phyloP scores from a whole-genome alignment of 164 flowering plant genomes.

The Dillenia turbinata region DNA sequence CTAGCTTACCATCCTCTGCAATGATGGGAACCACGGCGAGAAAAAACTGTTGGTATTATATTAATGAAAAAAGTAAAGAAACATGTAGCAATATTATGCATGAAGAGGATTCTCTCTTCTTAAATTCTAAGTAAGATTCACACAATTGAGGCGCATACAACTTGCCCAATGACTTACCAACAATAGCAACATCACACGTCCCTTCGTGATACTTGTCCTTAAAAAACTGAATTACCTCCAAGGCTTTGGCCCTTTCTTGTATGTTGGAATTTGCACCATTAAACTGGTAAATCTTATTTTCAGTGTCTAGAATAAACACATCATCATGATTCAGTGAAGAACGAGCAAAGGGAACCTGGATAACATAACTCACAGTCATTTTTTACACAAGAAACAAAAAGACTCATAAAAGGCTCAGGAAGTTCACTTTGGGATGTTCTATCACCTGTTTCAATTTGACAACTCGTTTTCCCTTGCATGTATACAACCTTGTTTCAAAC shows the following conservation, averaged over 20 bases:
- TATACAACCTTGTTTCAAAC: slow-evolving; percentile 84
- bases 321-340: slow-evolving; percentile 97
- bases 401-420: background rate
- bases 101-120: too few relatives aligned
- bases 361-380: slow-evolving; percentile 13
- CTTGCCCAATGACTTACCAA: slow-evolving; percentile 53
- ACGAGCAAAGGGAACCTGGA: slow-evolving; percentile 92
- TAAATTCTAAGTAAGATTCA: too few relatives aligned
- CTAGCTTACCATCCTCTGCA: slow-evolving; percentile 93
- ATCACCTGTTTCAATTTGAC: slow-evolving; percentile 88
- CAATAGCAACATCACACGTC: slow-evolving; percentile 84
- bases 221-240: slow-evolving; percentile 91
- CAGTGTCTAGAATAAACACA: slow-evolving; percentile 90
- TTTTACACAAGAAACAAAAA: background rate
- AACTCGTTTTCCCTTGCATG: slow-evolving; percentile 86
- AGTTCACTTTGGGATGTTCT: background rate
- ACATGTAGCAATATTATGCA: background rate
- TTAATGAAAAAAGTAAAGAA: background rate
- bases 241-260: slow-evolving; percentile 97
- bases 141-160: too few relatives aligned
- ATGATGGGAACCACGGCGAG: slow-evolving; percentile 8
- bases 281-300: slow-evolving; percentile 90
- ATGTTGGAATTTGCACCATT: slow-evolving; percentile 98
- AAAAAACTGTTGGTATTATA: background rate
- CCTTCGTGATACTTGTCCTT: slow-evolving; percentile 96